phyloP scores from a whole-genome alignment of 1,284 basidiomycete species.

The Heterobasidion parviporum region DNA sequence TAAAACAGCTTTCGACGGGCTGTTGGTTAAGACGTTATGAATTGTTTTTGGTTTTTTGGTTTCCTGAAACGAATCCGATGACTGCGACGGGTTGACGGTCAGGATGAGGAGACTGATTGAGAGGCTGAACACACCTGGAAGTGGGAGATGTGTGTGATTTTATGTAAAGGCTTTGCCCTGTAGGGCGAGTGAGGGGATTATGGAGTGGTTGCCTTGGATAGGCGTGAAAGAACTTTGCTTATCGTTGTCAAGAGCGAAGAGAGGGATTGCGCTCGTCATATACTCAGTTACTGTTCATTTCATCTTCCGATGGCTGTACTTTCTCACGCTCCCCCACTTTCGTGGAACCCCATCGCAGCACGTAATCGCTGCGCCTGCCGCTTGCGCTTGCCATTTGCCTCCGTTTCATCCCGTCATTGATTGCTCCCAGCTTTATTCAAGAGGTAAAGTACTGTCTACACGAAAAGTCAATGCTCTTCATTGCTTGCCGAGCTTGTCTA shows the following conservation, averaged over 20 bases:
- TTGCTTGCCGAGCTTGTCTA: slow-evolving; percentile 54
- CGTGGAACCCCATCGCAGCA: background rate
- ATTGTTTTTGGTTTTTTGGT: slow-evolving; percentile 45
- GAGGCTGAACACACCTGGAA: slow-evolving; percentile 20
- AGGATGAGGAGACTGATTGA: background rate
- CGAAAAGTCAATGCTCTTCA: slow-evolving; percentile 14
- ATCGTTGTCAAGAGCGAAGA: slow-evolving; percentile 28
- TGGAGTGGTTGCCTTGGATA: slow-evolving; percentile 49
- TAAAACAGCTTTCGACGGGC: slow-evolving; percentile 41
- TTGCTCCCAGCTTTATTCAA: background rate
- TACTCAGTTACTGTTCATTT: background rate
- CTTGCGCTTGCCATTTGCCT: background rate
- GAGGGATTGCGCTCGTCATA: background rate
- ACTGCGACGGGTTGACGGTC: slow-evolving; percentile 6
- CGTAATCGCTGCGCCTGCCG: background rate
- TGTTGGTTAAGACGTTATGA: slow-evolving; percentile 30
- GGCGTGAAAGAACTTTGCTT: slow-evolving; percentile 43
- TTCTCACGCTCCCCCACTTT: slow-evolving; percentile 8
- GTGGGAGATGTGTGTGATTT: slow-evolving; percentile 19
- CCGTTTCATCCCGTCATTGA: too few species aligned
- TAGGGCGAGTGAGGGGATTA: slow-evolving; percentile 70
- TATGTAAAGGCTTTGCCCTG: slow-evolving; percentile 73
- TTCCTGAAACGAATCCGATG: slow-evolving; percentile 23
- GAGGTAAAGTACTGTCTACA: background rate
- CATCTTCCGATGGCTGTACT: slow-evolving; percentile 10